Conservation (phyloP, 441 rosid genomes). For the Erysimum cheiri region DNA sequence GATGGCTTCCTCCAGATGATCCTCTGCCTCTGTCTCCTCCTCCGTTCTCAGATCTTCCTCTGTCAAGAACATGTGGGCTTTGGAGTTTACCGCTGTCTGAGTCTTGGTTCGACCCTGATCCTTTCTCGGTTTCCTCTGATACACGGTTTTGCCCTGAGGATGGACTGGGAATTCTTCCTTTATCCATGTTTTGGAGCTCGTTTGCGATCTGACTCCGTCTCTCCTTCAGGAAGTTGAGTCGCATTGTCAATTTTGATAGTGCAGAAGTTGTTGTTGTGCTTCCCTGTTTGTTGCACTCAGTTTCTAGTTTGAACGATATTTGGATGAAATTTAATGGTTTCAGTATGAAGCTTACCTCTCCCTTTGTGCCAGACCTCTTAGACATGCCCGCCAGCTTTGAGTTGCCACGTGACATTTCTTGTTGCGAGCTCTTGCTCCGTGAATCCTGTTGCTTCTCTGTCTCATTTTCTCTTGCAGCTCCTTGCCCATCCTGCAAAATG, state of each 20-base stretch:
- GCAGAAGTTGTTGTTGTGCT: slow-evolving; percentile 63
- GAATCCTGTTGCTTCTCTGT: slow-evolving; percentile 49
- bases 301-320: slow-evolving; percentile 12
- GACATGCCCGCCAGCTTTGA: slow-evolving; percentile 45
- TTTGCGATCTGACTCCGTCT: slow-evolving; percentile 68
- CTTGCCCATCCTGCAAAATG: slow-evolving; percentile 45
- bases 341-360: slow-evolving; percentile 63
- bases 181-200: slow-evolving; percentile 69
- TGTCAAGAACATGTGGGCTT: slow-evolving; percentile 41
- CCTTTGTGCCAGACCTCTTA: slow-evolving; percentile 64
- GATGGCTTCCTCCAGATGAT: slow-evolving; percentile 44
- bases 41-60: slow-evolving; percentile 55
- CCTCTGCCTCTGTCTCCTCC: slow-evolving; percentile 52
- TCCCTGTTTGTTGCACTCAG: slow-evolving; percentile 53
- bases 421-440: slow-evolving; percentile 53
- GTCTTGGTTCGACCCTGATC: slow-evolving; percentile 29
- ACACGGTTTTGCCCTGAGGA: slow-evolving; percentile 38
- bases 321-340: slow-evolving; percentile 15
- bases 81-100: slow-evolving; percentile 38
- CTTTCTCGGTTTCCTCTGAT: slow-evolving; percentile 40
- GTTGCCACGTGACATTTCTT: slow-evolving; percentile 47
- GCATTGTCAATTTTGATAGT: slow-evolving; percentile 71
- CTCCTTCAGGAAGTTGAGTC: slow-evolving; percentile 89
- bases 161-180: slow-evolving; percentile 46
- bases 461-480: slow-evolving; percentile 48